Base-by-base conservation (phyloP, 345 rosid genomes). In the Rhodamnia rubescens region DNA sequence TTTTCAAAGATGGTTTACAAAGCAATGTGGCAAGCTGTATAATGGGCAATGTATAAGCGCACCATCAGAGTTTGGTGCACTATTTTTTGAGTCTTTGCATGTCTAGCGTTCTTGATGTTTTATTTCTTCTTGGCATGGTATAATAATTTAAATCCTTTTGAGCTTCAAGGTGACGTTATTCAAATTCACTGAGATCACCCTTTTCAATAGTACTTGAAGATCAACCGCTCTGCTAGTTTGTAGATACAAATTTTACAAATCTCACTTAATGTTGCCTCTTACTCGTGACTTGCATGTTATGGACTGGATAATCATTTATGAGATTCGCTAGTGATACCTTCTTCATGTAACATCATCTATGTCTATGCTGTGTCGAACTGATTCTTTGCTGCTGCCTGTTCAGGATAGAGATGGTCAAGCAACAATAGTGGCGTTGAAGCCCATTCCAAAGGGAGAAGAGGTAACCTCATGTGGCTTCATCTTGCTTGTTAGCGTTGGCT, bases 371-470 rank as follows among this genome's bases (percentile, higher is more conserved):
- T 1, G 22, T 2, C 1, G 44, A 32, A 64, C 44, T 11, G 13
- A 64, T 3, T 29, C 75, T 22, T 1, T 26, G 84, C 69, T 59
- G 21, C 42, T 13, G 54, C 36, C 51, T 57, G 6, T n/a, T 84
- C 91, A 95, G 98, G 98, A 95, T 87, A 93, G 89, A 89, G 98
- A 97, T 84, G 98, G 99, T 44, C 97, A 91, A 90, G 98, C 98
- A 52, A 92, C 93, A 55, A 94, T 97, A 83, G 84, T 93, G 80
- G 96, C 97, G 27, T 85, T 88, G 82, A 87, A 91, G 89, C 86
- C 88, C 85, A 93, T 95, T 86, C 74, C 75, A 83, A 91, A 90
- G 86, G 95, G 96, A 89, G 98, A 97, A 89, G 98, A 95, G 98
- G 98, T 95, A 87, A 51, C 44, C 36, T 27, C 14, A 53, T 5